These are phyloP conservation scores for Glycyrrhiza uralensis DNA, from an alignment of 306 rosid genomes.

Conservation along the genomic window DNA sequence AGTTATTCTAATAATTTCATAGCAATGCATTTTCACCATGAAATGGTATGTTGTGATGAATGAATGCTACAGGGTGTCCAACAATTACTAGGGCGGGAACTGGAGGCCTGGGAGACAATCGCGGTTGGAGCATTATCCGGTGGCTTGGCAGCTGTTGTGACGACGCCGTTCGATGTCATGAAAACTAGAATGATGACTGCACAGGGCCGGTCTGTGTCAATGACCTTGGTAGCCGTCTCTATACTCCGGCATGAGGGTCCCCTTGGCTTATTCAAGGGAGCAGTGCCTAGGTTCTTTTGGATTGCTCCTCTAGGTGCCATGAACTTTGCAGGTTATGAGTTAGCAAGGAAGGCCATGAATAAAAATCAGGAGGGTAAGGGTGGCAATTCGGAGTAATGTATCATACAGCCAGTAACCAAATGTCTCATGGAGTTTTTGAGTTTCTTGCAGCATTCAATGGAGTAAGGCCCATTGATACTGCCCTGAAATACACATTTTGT, in stretches of 20 bases:
- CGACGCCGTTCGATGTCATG: constrained; percentile 98
- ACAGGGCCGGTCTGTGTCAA: constrained; percentile 74
- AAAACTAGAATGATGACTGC: constrained; percentile 99
- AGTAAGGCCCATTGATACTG: constrained; percentile 44
- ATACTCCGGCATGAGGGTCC: constrained; percentile 89
- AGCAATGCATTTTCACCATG: not conserved
- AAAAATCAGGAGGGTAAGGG: constrained; percentile 59
- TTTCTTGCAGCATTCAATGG: constrained; percentile 28
- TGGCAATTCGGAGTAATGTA: constrained; percentile 39
- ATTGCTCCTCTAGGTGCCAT: constrained; percentile 98
- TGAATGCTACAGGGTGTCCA: constrained; percentile 57
- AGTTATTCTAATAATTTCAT: not conserved
- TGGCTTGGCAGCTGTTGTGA: constrained; percentile 89
- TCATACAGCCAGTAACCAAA: not conserved
- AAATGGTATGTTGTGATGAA: not conserved
- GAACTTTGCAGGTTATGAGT: constrained; percentile 98
- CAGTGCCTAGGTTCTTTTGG: constrained; percentile 97
- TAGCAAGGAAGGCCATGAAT: constrained; percentile 93
- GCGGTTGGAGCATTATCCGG: constrained; percentile 96
- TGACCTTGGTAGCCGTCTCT: constrained; percentile 68
- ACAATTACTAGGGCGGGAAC: constrained; percentile 66
- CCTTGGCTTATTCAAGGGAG: constrained; percentile 91
- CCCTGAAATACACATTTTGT: constrained; percentile 25
- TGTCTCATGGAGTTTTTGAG: constrained; percentile 44
- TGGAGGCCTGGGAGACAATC: constrained; percentile 95